Evolutionary conservation across 257 asterid species (phyloP).

Genomic region (Solanum sejunctum): DNA sequence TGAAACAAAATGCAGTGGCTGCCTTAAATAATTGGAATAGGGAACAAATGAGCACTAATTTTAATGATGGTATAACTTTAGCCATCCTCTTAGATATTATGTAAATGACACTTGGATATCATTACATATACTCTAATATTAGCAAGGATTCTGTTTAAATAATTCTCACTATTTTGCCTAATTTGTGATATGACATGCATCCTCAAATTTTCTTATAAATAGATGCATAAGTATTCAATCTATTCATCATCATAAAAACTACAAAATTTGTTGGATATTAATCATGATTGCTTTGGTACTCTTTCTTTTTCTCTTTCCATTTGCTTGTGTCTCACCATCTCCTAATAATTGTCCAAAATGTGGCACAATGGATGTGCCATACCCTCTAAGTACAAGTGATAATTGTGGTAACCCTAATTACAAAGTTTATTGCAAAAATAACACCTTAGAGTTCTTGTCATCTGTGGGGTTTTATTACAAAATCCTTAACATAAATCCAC

Average conservation of each 20-base stretch:
- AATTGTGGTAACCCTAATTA: constrained; percentile 23
- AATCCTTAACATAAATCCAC: constrained; percentile 23
- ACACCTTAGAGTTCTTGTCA: constrained; percentile 9
- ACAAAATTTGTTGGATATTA: background rate
- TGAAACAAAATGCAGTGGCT: background rate
- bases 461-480: constrained; percentile 9
- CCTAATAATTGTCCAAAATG: constrained; percentile 18
- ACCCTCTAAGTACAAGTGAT: constrained; percentile 23
- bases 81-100: background rate
- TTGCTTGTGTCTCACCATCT: background rate
- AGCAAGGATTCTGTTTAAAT: background rate
- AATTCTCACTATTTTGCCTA: background rate
- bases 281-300: background rate
- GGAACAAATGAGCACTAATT: background rate
- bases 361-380: constrained; percentile 17
- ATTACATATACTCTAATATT: background rate
- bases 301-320: constrained; percentile 6
- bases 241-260: background rate
- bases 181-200: background rate
- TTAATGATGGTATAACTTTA: background rate
- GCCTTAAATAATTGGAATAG: background rate
- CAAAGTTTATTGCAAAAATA: constrained; percentile 11
- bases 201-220: background rate
- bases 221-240: background rate
- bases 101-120: background rate